phyloP scores from a whole-genome alignment of 148 eudicot species.

The Mesembryanthemum crystallinum region DNA sequence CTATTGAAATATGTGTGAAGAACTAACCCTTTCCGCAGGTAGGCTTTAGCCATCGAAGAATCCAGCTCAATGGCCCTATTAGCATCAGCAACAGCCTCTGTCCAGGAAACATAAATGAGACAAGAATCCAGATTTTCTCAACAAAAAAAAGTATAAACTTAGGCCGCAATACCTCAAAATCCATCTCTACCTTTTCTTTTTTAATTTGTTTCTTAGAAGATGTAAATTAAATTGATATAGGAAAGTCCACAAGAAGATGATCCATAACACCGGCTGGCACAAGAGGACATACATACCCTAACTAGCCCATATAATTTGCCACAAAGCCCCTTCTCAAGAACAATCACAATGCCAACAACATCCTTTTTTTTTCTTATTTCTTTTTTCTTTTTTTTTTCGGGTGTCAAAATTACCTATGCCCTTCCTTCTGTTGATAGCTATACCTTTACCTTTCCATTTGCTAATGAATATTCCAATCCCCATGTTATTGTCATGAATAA shows the following conservation, averaged over 20 bases:
- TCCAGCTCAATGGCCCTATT: slow-evolving; percentile 80
- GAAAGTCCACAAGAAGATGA: neutral
- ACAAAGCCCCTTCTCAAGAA: neutral
- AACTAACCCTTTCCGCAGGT: slow-evolving; percentile 83
- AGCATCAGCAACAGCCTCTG: slow-evolving; percentile 98
- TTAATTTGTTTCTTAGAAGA: neutral
- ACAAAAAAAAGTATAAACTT: neutral
- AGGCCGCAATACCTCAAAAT: neutral
- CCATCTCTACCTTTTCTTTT: neutral
- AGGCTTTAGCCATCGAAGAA: slow-evolving; percentile 77
- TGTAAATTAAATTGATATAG: neutral
- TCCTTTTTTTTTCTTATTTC: too few relatives aligned
- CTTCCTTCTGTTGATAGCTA: neutral
- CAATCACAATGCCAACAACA: neutral
- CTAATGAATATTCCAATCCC: neutral
- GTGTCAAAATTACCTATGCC: neutral
- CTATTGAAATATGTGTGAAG: neutral
- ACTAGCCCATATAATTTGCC: neutral
- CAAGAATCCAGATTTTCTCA: neutral
- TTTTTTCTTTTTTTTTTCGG: too few relatives aligned
- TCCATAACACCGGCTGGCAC: neutral
- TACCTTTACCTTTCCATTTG: neutral
- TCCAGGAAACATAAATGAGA: slow-evolving; percentile 14
- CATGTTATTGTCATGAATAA: neutral
- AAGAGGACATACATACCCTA: neutral